Evolutionary conservation across 176 grass and related monocot genomes (phyloP), one percentile per base, ranked within the genome.

Genomic region (Oryza nivara): DNA sequence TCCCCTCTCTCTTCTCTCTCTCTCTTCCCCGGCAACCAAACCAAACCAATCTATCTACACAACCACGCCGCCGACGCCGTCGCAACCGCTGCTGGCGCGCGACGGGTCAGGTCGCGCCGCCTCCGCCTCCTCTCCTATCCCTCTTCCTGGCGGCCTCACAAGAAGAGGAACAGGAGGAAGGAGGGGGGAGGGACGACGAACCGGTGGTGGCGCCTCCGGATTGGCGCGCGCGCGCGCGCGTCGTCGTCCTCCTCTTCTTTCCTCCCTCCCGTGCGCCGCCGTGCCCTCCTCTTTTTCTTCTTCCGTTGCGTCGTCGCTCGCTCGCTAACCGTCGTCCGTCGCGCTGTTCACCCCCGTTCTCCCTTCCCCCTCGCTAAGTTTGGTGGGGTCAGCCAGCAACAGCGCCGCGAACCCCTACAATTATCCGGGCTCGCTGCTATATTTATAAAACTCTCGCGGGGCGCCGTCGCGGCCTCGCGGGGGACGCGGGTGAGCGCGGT

Each of bases 111-210:
- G 14, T 22, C 17, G 23, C 8, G 19, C 30, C 10, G 4, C 58
- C 48, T 45, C 56, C 13, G 4, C 60, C 48, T 45, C 56, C 13
- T 65, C 43, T 58, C 35, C 36, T 74, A 67, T 73, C 30, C 88
- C 88, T 63, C 80, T 75, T 32, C 74, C 41, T 78, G 14, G 26
- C 0, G 45, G 0, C n/a, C 54, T 36, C 7, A 9, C 74, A 69
- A 75, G 76, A 77, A 88, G 85, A 76, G 89, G 75, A 88, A 87
- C 17, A 60, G 44, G 9, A 71, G 26, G 61, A 74, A 56, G 46
- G 26, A 16, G 23, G 26, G 23, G 26, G 28, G 41, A 2, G 11
- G 70, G 60, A 46, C 54, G 22, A 30, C 12, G 71, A 36, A 40
- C 35, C 25, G 78, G 78, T 82, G 77, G 72, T 82, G 16, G 68